Conservation (phyloP, 2,329 filamentous ascomycete species). For the Aspergillus fischeri region DNA sequence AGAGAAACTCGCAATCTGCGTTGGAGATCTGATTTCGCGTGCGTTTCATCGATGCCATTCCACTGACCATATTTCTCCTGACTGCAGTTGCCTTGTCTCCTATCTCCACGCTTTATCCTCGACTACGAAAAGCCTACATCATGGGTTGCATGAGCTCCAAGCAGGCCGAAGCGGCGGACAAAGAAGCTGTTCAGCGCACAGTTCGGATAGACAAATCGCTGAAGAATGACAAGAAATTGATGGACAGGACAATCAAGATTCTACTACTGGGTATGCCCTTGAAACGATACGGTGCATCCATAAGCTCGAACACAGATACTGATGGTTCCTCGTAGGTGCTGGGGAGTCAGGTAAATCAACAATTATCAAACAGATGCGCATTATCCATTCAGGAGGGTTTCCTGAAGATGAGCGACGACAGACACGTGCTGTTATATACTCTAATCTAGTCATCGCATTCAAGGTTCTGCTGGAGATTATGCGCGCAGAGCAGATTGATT, state of each 20-base stretch:
- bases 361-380: conserved; percentile 97
- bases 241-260: conserved; percentile 88
- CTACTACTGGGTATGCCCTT: conserved; percentile 72
- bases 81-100: background rate
- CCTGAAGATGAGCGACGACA: conserved; percentile 84
- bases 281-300: background rate
- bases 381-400: conserved; percentile 93
- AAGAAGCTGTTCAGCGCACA: conserved; percentile 40
- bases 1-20: background rate
- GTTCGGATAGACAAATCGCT: conserved; percentile 80
- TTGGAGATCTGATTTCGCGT: background rate
- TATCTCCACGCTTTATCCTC: background rate
- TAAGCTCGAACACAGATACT: background rate
- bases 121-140: conserved; percentile 14
- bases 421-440: conserved; percentile 93
- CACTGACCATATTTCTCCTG: conserved; percentile 3
- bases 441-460: conserved; percentile 89
- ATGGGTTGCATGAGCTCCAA: conserved; percentile 47
- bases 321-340: conserved; percentile 58
- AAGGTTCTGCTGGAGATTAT: conserved; percentile 88
- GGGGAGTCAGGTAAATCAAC: conserved; percentile 96
- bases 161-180: conserved; percentile 35
- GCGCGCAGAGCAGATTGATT: conserved; percentile 75
- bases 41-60: background rate
- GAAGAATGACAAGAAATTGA: conserved; percentile 79